A percentile compares a stretch with the other conserved stretches of the same genome.
These are phyloP conservation scores for Sordariomycetes sp. DNA, from an alignment of 2,329 filamentous ascomycete species.

Conservation along the genomic window DNA sequence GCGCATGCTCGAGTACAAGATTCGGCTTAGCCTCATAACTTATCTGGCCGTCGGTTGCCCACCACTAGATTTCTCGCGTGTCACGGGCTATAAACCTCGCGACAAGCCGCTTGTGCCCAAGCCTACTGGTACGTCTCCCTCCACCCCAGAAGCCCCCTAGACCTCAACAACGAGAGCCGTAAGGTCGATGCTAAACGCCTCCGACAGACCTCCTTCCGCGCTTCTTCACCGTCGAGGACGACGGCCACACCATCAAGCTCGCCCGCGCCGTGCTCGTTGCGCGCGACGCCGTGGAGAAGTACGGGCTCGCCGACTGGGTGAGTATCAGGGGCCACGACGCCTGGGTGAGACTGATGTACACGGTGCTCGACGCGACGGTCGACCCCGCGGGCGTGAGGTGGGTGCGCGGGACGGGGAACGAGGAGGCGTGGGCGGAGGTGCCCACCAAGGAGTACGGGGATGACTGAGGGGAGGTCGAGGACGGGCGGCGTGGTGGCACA, in stretches of 20 bases:
- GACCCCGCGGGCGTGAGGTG: background rate
- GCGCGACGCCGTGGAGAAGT: conserved; percentile 36
- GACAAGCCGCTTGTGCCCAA: conserved; percentile 28
- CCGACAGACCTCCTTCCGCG: conserved; percentile 31
- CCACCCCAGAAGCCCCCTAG: background rate
- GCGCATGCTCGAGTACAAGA: conserved; percentile 74
- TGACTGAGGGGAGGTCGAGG: background rate
- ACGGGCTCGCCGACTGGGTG: conserved; percentile 33
- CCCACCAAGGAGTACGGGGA: background rate
- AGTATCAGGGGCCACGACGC: conserved; percentile 37
- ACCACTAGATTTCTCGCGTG: conserved; percentile 44
- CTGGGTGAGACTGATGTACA: background rate
- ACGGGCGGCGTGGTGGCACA: background rate
- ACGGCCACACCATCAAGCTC: conserved; percentile 75
- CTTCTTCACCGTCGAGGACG: conserved; percentile 47
- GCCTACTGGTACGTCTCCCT: conserved; percentile 26
- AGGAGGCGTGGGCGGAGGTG: conserved; percentile 4
- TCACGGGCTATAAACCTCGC: conserved; percentile 48
- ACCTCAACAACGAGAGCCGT: background rate
- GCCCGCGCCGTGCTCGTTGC: conserved; percentile 59
- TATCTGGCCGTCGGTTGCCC: conserved; percentile 62
- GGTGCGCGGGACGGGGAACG: conserved; percentile 6
- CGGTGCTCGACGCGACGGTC: conserved; percentile 2
- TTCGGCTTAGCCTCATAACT: conserved; percentile 60
- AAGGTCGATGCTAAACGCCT: background rate